Conservation (phyloP, 345 rosid species). For the Pistacia vera region DNA sequence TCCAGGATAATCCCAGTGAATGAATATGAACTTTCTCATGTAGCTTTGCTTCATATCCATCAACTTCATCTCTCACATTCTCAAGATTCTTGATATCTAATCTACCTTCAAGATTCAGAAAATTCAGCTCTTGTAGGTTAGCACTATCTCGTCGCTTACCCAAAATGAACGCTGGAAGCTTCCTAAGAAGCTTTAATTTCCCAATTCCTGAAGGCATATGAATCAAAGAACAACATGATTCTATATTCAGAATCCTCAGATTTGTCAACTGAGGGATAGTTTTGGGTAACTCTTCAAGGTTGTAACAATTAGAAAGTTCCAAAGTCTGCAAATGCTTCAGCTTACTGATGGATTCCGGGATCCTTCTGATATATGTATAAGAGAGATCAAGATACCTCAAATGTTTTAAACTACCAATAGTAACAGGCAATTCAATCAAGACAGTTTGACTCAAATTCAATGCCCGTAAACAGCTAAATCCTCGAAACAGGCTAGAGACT, state of each 20-base stretch:
- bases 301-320: constrained; percentile 19
- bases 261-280: constrained; percentile 18
- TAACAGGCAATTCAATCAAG: constrained; percentile 10
- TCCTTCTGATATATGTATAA: constrained; percentile 12
- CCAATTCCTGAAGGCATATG: constrained; percentile 14
- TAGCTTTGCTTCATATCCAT: constrained; percentile 15
- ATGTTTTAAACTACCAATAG: constrained; percentile 21
- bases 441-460: constrained; percentile 18
- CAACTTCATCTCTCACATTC: constrained; percentile 6
- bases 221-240: constrained; percentile 19
- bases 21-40: constrained; percentile 18
- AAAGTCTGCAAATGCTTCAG: constrained; percentile 12
- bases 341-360: constrained; percentile 19
- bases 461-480: constrained; percentile 3
- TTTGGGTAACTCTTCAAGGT: constrained; percentile 24
- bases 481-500: neutral
- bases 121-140: constrained; percentile 13
- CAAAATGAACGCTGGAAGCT: constrained; percentile 22
- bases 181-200: constrained; percentile 23
- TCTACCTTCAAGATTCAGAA: constrained; percentile 20
- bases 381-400: constrained; percentile 20
- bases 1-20: constrained; percentile 28
- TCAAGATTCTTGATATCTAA: constrained; percentile 34
- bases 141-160: constrained; percentile 12
- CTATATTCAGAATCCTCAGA: constrained; percentile 8